Evolutionary conservation across 2,329 filamentous ascomycete species (phyloP).

Genomic region (Eutypella sp.): DNA sequence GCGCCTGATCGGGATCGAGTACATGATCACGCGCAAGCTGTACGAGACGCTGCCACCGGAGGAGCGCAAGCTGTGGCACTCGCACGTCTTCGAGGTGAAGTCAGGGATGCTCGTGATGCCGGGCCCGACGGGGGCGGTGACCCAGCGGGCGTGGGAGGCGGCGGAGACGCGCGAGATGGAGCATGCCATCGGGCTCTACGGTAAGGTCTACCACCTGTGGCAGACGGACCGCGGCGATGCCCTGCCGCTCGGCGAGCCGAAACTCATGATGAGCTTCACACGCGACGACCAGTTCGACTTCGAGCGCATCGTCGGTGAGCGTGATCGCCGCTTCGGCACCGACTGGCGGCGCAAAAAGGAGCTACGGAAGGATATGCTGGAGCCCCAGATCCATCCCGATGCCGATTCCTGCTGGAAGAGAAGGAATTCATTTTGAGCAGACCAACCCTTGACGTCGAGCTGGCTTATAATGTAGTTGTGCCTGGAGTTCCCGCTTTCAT

Average conservation of each 20-base stretch:
- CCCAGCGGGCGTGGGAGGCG: conserved; percentile 62
- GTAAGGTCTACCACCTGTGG: conserved; percentile 84
- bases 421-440: conserved; percentile 12
- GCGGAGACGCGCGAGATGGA: conserved; percentile 80
- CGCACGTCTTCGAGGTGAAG: conserved; percentile 69
- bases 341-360: conserved; percentile 42
- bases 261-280: conserved; percentile 51
- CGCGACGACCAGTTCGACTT: conserved; percentile 45
- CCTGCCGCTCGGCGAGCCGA: conserved; percentile 46
- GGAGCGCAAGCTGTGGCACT: conserved; percentile 77
- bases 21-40: conserved; percentile 71
- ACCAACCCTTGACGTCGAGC: not conserved
- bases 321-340: conserved; percentile 41
- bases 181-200: conserved; percentile 68
- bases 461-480: too few species aligned
- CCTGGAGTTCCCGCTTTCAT: too few species aligned
- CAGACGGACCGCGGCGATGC: conserved; percentile 70
- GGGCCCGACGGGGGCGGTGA: conserved; percentile 45
- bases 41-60: conserved; percentile 60
- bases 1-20: conserved; percentile 77
- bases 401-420: conserved; percentile 24
- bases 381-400: conserved; percentile 35
- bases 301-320: conserved; percentile 35
- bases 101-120: conserved; percentile 79
- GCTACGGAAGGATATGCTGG: conserved; percentile 36